Conservation (phyloP, 768 basidiomycete genomes). For the Lactarius trivialis region DNA sequence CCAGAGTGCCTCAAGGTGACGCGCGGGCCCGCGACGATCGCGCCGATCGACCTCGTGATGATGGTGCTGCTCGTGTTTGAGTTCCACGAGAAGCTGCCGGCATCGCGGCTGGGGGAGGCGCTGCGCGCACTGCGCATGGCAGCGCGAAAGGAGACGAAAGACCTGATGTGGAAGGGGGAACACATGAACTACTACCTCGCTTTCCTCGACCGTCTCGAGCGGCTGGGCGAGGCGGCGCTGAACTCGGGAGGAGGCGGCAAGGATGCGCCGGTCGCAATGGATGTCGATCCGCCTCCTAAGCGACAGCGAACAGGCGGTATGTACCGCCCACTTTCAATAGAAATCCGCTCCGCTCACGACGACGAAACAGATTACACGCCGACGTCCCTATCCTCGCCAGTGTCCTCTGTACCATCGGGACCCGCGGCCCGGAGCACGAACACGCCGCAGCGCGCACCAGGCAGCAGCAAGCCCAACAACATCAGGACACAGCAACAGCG, state of each 20-base stretch:
- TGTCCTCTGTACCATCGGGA: neutral
- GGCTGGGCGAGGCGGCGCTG: constrained; percentile 4
- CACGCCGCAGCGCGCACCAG: neutral
- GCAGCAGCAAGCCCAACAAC: neutral
- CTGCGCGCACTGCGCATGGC: constrained; percentile 11
- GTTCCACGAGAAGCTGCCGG: constrained; percentile 6
- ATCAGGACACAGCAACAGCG: neutral
- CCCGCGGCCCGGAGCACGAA: too few relatives aligned
- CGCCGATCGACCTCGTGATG: constrained; percentile 23
- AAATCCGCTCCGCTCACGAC: neutral
- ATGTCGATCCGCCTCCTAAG: constrained; percentile 12
- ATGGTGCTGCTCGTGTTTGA: constrained; percentile 18
- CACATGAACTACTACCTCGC: constrained; percentile 11
- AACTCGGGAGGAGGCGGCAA: neutral
- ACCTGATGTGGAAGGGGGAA: constrained; percentile 19
- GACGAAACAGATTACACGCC: neutral
- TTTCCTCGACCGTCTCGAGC: constrained; percentile 11
- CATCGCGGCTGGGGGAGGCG: constrained; percentile 9
- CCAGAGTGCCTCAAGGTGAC: constrained; percentile 14
- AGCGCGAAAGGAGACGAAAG: constrained; percentile 16
- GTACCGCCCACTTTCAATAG: neutral
- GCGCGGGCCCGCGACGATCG: constrained; percentile 17
- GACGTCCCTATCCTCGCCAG: neutral
- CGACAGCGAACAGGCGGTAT: constrained; percentile 8
- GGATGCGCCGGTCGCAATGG: neutral